Evolutionary conservation across 2,329 filamentous ascomycete species (phyloP).

Genomic region (Dryadomyces sulphureus): DNA sequence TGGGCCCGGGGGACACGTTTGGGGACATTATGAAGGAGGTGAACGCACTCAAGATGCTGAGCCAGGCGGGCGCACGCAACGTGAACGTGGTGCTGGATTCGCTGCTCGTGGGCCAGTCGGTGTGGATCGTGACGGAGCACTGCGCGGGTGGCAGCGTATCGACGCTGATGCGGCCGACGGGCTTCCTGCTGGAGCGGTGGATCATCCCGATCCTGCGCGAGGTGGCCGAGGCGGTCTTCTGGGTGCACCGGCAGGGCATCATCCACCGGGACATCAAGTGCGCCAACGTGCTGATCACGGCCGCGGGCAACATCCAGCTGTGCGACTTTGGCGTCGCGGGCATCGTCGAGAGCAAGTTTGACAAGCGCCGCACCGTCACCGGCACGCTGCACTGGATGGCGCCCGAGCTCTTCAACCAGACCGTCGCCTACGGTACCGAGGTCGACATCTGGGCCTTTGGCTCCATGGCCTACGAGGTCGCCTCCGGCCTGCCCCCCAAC

Average conservation of each 20-base stretch:
- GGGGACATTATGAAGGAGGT: slow-evolving; percentile 57
- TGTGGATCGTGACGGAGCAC: slow-evolving; percentile 84
- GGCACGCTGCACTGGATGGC: slow-evolving; percentile 83
- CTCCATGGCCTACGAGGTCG: slow-evolving; percentile 67
- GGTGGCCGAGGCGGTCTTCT: slow-evolving; percentile 49
- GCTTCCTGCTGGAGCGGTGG: slow-evolving; percentile 48
- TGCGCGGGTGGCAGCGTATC: slow-evolving; percentile 73
- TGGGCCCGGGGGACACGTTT: slow-evolving; percentile 52
- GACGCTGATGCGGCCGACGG: slow-evolving; percentile 55
- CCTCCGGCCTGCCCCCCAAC: slow-evolving; percentile 61
- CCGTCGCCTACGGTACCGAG: slow-evolving; percentile 50
- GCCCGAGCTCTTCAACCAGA: slow-evolving; percentile 55
- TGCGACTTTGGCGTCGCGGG: slow-evolving; percentile 78
- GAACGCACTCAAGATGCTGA: slow-evolving; percentile 54
- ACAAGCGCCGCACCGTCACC: slow-evolving; percentile 68
- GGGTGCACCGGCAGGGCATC: slow-evolving; percentile 54
- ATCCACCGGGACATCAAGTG: slow-evolving; percentile 61
- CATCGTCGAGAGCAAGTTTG: slow-evolving; percentile 57
- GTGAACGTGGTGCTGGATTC: slow-evolving; percentile 73
- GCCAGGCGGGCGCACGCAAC: slow-evolving; percentile 60
- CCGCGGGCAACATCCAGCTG: slow-evolving; percentile 62
- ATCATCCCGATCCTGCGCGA: slow-evolving; percentile 42
- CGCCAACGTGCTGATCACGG: slow-evolving; percentile 67
- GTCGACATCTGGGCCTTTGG: slow-evolving; percentile 80
- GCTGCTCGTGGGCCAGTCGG: slow-evolving; percentile 59